Evolutionary conservation across 192 early-diverging fungal genomes (phyloP).

Genomic region (Radiomyces spectabilis): DNA sequence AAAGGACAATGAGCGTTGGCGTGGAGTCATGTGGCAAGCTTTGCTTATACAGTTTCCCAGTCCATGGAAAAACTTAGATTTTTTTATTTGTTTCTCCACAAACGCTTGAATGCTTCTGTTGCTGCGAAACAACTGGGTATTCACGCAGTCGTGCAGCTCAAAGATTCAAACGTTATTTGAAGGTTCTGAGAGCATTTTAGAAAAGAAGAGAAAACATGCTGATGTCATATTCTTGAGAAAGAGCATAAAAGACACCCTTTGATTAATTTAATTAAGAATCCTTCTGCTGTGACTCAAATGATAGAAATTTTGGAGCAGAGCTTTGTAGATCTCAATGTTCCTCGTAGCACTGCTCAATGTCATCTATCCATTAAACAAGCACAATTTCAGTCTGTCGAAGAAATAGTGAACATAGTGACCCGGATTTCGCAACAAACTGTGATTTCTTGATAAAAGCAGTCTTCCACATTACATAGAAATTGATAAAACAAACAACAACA

Average conservation of each 20-base stretch:
- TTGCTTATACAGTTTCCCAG: background rate
- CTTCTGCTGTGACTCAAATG: slow-evolving; percentile 4
- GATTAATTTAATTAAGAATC: slow-evolving; percentile 5
- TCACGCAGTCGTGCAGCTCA: slow-evolving; percentile 3
- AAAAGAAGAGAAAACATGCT: slow-evolving; percentile 5
- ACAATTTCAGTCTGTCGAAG: slow-evolving; percentile 10
- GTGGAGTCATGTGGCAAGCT: background rate
- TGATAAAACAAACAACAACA: too few relatives aligned
- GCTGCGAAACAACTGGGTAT: slow-evolving; percentile 10
- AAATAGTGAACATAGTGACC: slow-evolving; percentile 10
- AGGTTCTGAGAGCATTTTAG: slow-evolving; percentile 15
- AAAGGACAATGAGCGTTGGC: background rate
- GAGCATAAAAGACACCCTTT: slow-evolving; percentile 9
- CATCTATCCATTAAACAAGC: slow-evolving; percentile 11
- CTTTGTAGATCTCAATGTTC: slow-evolving; percentile 10
- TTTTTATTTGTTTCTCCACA: background rate
- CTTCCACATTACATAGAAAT: slow-evolving; percentile 11
- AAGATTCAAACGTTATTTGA: slow-evolving; percentile 8
- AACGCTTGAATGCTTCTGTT: background rate
- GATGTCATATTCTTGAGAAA: slow-evolving; percentile 7
- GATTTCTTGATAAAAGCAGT: slow-evolving; percentile 7
- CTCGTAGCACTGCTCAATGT: slow-evolving; percentile 4
- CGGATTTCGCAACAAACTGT: slow-evolving; percentile 6
- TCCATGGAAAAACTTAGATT: background rate
- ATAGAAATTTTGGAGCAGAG: background rate